Percentiles rank a stretch among this genome's conserved stretches.
These are phyloP conservation scores for Quercus ilex DNA, from an alignment of 306 rosid species.

Conservation along the genomic window DNA sequence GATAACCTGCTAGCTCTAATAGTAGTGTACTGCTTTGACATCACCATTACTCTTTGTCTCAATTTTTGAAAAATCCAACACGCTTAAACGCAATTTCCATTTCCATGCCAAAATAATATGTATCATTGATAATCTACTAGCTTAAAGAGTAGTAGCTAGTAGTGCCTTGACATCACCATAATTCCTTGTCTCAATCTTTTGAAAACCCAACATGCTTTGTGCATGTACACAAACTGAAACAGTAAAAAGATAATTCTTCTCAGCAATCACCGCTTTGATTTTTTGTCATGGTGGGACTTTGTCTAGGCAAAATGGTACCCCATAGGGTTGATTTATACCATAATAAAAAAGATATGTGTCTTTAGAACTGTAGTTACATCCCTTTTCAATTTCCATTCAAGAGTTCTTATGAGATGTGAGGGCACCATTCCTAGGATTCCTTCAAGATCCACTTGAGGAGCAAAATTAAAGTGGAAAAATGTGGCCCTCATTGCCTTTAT, in stretches of 20 bases:
- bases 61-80: too few species aligned
- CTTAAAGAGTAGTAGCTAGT: background rate
- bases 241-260: background rate
- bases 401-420: background rate
- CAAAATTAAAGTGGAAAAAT: constrained; percentile 10
- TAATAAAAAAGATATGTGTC: constrained; percentile 7
- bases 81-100: background rate
- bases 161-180: background rate
- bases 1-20: too few species aligned
- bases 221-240: background rate
- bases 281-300: background rate
- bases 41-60: too few species aligned
- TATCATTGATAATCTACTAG: background rate
- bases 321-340: background rate
- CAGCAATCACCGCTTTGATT: background rate
- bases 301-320: constrained; percentile 6
- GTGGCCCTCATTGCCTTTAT: background rate
- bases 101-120: background rate
- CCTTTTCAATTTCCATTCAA: too few species aligned
- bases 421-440: constrained; percentile 19
- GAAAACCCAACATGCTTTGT: background rate
- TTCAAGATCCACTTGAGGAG: constrained; percentile 1
- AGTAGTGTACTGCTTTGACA: too few species aligned
- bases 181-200: background rate
- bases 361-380: background rate